Evolutionary conservation across 2,329 filamentous ascomycete species (phyloP), one percentile per base, ranked within the genome.

Genomic region (Dactylellina cionopaga): DNA sequence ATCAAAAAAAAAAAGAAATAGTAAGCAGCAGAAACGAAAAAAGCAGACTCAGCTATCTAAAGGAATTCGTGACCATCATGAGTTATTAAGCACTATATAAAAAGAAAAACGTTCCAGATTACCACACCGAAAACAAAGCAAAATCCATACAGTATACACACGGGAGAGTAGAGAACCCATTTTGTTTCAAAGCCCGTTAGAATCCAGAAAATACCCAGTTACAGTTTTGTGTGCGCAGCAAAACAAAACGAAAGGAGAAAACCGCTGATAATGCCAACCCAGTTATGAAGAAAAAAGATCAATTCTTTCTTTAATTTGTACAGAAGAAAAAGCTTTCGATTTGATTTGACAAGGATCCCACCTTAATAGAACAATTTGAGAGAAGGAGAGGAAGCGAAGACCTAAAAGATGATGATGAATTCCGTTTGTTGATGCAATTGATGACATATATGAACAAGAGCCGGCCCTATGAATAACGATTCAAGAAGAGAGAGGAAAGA

Each of bases 201-300:
- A 55, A 69, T 35, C 47, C n/a, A n/a, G n/a, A n/a, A 44, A 64
- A 44, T 39, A 49, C 33, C 59, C 49, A 49, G 52, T 46, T 33
- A 58, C 46, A 59, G 29, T 41, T 64, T 54, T 65, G 35, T 55
- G 25, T 27, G 19, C 51, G 25, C 15, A 46, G 35, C 33, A 54
- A 17, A 10, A 24, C 37, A 25, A 17, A n/a, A 47, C 25, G 15
- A 64, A 65, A 55, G 31, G 17, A 51, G 60, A 13, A 77, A 78
- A 75, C n/a, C n/a, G n/a, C 63, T 75, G 77, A 75, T 77, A 76
- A 78, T 78, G 75, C 75, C 76, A 76, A 76, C 76, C 75, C 71
- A 75, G 74, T 78, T 78, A 75, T 78, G 78, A 80, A 79, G 76
- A 79, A 79, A 80, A 78, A 76, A 58, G 35, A 33, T 27, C n/a